Percentiles rank a stretch among this genome's conserved stretches.
phyloP scores from a whole-genome alignment of 306 rosid species.

The Crotalaria pallida region DNA sequence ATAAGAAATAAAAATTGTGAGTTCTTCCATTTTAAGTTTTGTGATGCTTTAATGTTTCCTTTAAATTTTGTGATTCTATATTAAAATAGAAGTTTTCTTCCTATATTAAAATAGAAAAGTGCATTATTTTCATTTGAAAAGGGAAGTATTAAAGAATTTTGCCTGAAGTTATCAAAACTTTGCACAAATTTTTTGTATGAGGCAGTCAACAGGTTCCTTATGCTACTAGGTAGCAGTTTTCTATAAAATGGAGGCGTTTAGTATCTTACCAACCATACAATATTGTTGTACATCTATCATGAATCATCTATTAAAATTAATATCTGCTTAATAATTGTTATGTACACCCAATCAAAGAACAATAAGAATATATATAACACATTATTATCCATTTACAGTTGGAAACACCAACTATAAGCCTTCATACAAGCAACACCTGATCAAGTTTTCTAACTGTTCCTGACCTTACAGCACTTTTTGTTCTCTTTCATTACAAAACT shows the following conservation, averaged over 20 bases:
- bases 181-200: no score
- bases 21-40: no score
- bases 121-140: no score
- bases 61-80: no score
- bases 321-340: background rate
- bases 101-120: no score
- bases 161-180: no score
- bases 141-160: no score
- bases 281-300: background rate
- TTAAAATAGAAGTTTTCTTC: no score
- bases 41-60: no score
- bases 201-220: background rate
- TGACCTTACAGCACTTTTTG: background rate
- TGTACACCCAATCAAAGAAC: slow-evolving; percentile 13
- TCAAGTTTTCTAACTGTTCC: background rate
- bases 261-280: slow-evolving; percentile 10
- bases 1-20: no score
- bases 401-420: slow-evolving; percentile 18
- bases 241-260: background rate
- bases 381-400: slow-evolving; percentile 22
- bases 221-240: background rate
- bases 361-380: slow-evolving; percentile 14
- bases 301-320: background rate
- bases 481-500: slow-evolving; percentile 7
- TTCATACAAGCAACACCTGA: slow-evolving; percentile 3